These are phyloP conservation scores for Tremella yokohamensis DNA, from an alignment of 768 basidiomycete species.

Conservation along the genomic window DNA sequence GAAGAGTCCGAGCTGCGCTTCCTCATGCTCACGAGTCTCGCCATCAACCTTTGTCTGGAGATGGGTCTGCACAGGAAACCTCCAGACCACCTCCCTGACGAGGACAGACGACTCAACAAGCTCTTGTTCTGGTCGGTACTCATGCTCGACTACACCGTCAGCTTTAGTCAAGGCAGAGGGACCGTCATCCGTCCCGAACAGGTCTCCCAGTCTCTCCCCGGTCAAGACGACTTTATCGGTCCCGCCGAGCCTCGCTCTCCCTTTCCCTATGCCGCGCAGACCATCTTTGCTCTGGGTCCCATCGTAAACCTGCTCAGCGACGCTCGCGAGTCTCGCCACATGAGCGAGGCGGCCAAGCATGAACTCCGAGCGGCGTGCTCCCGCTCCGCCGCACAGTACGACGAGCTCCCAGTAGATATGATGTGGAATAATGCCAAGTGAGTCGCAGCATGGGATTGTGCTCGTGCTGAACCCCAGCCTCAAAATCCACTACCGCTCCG, in stretches of 20 bases:
- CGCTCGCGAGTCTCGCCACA: background rate
- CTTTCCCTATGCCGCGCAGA: slow-evolving; percentile 6
- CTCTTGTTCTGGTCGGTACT: slow-evolving; percentile 3
- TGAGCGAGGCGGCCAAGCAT: slow-evolving; percentile 1
- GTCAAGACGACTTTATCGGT: slow-evolving; percentile 1
- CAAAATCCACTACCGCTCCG: background rate
- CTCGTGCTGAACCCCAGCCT: background rate
- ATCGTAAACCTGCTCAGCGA: background rate
- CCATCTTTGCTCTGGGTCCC: slow-evolving; percentile 5
- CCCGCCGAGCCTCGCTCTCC: slow-evolving; percentile 5
- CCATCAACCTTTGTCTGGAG: background rate
- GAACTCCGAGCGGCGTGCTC: background rate
- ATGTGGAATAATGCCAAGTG: slow-evolving; percentile 7
- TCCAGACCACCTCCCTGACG: background rate
- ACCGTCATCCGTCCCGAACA: background rate
- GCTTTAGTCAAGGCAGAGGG: background rate
- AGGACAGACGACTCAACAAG: background rate
- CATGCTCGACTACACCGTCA: slow-evolving; percentile 3
- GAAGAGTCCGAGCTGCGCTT: slow-evolving; percentile 1
- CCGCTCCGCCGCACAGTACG: background rate
- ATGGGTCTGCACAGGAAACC: slow-evolving; percentile 1
- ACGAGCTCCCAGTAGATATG: slow-evolving; percentile 6
- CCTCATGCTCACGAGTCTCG: background rate
- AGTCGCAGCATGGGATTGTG: background rate
- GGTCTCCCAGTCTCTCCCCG: background rate